phyloP scores from a whole-genome alignment of 1,284 basidiomycete species.

The Thelephora terrestris region DNA sequence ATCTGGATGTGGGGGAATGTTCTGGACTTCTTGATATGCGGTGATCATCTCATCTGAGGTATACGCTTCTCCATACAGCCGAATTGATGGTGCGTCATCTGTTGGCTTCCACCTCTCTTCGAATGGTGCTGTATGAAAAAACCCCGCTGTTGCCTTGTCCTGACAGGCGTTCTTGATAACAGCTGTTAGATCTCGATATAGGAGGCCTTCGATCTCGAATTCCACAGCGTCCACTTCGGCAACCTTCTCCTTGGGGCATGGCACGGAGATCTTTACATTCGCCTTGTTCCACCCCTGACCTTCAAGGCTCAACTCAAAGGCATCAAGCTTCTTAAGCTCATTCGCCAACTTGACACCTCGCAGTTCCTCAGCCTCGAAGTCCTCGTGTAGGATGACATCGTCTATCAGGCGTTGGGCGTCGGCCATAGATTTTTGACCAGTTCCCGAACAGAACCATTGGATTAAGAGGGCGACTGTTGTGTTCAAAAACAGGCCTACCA shows the following conservation, averaged over 20 bases:
- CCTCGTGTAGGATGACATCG: conserved; percentile 17
- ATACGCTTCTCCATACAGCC: too few species aligned
- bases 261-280: conserved; percentile 16
- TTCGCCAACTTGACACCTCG: conserved; percentile 8
- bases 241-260: conserved; percentile 10
- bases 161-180: too few species aligned
- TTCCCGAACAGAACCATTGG: conserved; percentile 21
- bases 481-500: conserved; percentile 18
- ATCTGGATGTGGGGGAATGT: too few species aligned
- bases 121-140: too few species aligned
- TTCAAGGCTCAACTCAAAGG: not conserved
- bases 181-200: too few species aligned
- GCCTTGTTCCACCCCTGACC: conserved; percentile 18
- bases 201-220: conserved; percentile 17
- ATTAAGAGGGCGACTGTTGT: conserved; percentile 17
- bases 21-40: too few species aligned
- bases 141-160: too few species aligned
- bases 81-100: too few species aligned
- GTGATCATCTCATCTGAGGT: too few species aligned
- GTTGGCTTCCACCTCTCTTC: too few species aligned
- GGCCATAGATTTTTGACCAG: conserved; percentile 15
- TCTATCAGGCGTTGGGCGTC: conserved; percentile 21
- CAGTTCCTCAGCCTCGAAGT: conserved; percentile 16
- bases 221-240: conserved; percentile 16
- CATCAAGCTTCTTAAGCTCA: conserved; percentile 12